Evolutionary conservation across 768 basidiomycete genomes (phyloP), one percentile per base, ranked within the genome.

Genomic region (Kwoniella dejecticola): DNA sequence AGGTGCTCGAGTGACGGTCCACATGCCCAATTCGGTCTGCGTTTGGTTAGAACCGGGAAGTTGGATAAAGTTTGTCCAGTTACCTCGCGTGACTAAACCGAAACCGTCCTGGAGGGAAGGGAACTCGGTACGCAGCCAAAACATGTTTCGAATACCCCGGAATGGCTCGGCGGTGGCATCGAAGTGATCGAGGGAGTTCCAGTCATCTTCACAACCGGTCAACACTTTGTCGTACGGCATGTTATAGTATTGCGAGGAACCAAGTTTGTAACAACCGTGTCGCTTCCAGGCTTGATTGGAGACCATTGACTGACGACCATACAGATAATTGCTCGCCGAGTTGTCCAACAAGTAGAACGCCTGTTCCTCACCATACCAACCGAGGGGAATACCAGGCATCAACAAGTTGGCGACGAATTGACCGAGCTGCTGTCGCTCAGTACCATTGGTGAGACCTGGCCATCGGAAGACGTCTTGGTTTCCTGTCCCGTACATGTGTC

Each of bases 381-480:
- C 80, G 86, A 95, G 77, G 6, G 90, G 84, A 48, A 94, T 85
- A 66, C 93, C 93, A 30, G 91, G 93, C 87, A 93, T 88, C 26
- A 93, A 82, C 66, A 95, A 71, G 27, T 84, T 83, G 31, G 87
- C 85, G 68, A 95, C 83, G 74, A 94, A 95, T 11, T 88, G 85
- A 0, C 83, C 92, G 52, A 94, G 77, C 13, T 84, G 87, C 60
- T 88, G 87, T 68, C 84, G 84, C 70, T 89, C 85, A 1, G 87
- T 88, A 19, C 93, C 93, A 70, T 91, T 89, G 70, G 88, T 85
- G 69, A 96, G 77, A 79, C 88, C 87, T 3, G 90, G 91, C 93
- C 92, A 96, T 58, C 93, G 84, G 83, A 89, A 96, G 10, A 96
- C 85, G 82, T 95, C 93, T 81, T 94, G 94, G 75, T 95, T 94